Evolutionary conservation across 371 early-diverging fungal species (phyloP).

Genomic region (Mycotypha africana): DNA sequence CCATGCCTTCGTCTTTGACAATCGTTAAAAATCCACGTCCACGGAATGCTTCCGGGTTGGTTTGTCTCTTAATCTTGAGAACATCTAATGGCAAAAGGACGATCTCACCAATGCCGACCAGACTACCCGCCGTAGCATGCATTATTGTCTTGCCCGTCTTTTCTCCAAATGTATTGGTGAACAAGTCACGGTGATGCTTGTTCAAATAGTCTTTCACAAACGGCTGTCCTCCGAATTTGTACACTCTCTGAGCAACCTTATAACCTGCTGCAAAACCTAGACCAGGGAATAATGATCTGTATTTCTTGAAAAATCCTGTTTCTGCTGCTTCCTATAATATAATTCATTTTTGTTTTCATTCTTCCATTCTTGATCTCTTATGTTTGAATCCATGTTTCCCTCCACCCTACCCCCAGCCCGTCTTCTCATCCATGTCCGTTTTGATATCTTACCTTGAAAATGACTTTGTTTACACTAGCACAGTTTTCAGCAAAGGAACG

Average conservation of each 20-base stretch:
- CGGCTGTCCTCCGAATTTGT: slow-evolving; percentile 98
- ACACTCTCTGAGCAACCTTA: slow-evolving; percentile 92
- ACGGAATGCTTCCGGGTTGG: slow-evolving; percentile 85
- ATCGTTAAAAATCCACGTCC: slow-evolving; percentile 82
- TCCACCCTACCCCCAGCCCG: no score
- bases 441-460: slow-evolving; percentile 65
- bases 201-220: slow-evolving; percentile 91
- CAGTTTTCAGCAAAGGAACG: slow-evolving; percentile 54
- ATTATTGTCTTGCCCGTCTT: slow-evolving; percentile 91
- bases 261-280: slow-evolving; percentile 96
- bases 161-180: slow-evolving; percentile 83
- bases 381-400: no score
- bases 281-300: slow-evolving; percentile 94
- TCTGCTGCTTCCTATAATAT: slow-evolving; percentile 82
- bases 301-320: slow-evolving; percentile 71
- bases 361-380: background rate
- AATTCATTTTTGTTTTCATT: no score
- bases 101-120: slow-evolving; percentile 97
- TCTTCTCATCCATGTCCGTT: no score
- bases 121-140: slow-evolving; percentile 96
- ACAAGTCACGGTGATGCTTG: slow-evolving; percentile 70
- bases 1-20: slow-evolving; percentile 86
- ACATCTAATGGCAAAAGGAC: slow-evolving; percentile 94
- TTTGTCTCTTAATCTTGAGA: slow-evolving; percentile 96
- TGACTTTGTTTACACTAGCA: slow-evolving; percentile 61